Conservation (phyloP, 768 basidiomycete species). For the Suillus fuscotomentosus region DNA sequence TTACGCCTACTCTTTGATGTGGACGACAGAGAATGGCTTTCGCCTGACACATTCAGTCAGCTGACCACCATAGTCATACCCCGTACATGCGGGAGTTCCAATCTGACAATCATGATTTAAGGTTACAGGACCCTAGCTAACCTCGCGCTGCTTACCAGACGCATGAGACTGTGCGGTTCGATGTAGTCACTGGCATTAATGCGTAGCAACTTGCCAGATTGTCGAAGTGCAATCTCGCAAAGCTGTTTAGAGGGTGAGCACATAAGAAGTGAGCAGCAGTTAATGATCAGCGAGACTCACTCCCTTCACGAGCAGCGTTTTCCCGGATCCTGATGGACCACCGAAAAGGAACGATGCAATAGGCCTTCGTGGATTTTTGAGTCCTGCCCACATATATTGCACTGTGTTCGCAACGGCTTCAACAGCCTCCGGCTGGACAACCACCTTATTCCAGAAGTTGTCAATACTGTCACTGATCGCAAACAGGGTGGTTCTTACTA, state of each 20-base stretch:
- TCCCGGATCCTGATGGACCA: conserved; percentile 35
- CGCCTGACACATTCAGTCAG: conserved; percentile 42
- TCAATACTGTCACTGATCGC: not conserved
- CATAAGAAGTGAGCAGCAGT: not conserved
- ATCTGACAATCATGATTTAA: conserved; percentile 17
- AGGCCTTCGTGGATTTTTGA: conserved; percentile 41
- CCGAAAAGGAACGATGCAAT: conserved; percentile 46
- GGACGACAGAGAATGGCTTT: conserved; percentile 35
- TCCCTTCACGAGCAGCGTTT: conserved; percentile 43
- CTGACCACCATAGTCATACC: conserved; percentile 41
- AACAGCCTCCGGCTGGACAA: conserved; percentile 41
- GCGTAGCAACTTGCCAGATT: conserved; percentile 37
- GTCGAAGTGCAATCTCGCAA: conserved; percentile 43
- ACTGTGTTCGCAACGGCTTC: conserved; percentile 46
- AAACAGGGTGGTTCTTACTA: not conserved
- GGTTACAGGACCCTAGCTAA: not conserved
- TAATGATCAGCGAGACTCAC: conserved; percentile 1
- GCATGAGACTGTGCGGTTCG: conserved; percentile 39
- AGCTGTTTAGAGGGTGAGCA: conserved; percentile 17
- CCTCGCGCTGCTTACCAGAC: conserved; percentile 22
- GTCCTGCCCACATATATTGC: conserved; percentile 42
- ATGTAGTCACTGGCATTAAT: conserved; percentile 48
- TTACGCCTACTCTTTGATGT: conserved; percentile 21
- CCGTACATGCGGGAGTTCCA: conserved; percentile 34
- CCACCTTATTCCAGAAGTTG: conserved; percentile 4